These are phyloP conservation scores for Avena eriantha DNA, from an alignment of 176 grass and related monocot species.

Conservation along the genomic window DNA sequence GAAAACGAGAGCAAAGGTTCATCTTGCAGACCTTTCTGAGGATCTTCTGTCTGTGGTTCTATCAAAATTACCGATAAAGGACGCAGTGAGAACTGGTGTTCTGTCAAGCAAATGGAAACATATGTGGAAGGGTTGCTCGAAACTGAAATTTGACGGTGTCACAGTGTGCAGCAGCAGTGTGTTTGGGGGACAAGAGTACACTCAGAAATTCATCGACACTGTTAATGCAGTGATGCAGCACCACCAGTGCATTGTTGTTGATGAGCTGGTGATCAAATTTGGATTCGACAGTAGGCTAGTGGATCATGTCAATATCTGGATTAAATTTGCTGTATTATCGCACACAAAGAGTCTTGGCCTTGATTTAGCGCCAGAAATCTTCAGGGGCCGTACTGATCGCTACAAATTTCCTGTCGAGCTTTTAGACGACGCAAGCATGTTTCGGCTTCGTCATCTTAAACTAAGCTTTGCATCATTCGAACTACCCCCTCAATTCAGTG, in stretches of 20 bases:
- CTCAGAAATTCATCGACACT: neutral
- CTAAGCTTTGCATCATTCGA: neutral
- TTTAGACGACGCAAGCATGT: neutral
- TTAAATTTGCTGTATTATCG: neutral
- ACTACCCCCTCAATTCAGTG: neutral
- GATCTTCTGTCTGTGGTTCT: neutral
- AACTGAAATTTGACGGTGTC: constrained; percentile 1
- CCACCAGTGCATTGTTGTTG: neutral
- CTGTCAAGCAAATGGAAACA: constrained; percentile 17
- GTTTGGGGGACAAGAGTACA: neutral
- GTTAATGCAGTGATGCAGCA: constrained; percentile 23
- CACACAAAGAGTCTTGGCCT: constrained; percentile 14
- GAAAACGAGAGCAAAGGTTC: neutral
- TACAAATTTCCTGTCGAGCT: constrained; percentile 28
- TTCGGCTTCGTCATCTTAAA: neutral
- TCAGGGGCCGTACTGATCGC: neutral
- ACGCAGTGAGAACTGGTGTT: neutral
- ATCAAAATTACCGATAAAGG: constrained; percentile 20
- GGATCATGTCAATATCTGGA: constrained; percentile 10
- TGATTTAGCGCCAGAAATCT: no score
- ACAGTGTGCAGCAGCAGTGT: neutral
- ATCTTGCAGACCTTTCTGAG: constrained; percentile 7
- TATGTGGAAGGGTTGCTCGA: constrained; percentile 4
- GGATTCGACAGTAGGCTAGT: neutral
- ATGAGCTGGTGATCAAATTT: constrained; percentile 11